These are phyloP conservation scores for Rubus parviflorus DNA, from an alignment of 306 rosid species.

Conservation along the genomic window DNA sequence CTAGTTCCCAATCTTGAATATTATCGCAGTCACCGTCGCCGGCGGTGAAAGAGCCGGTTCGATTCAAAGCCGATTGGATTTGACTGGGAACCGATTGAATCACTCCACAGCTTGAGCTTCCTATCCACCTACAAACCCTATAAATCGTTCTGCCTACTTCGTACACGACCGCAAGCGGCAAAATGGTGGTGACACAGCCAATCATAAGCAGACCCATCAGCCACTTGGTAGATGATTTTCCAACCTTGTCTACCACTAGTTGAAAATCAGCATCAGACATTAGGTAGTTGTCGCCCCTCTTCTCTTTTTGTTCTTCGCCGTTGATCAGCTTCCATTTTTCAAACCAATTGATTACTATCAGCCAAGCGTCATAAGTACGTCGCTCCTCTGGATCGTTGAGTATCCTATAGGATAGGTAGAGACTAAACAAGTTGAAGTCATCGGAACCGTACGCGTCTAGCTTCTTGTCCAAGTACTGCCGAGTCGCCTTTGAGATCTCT, in stretches of 20 bases:
- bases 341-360: not conserved
- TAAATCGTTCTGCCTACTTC: not conserved
- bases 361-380: accelerated
- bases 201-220: not conserved
- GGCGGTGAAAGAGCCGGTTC: not conserved
- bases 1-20: no score
- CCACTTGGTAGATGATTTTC: not conserved
- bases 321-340: not conserved
- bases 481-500: not conserved
- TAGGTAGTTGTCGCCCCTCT: not conserved
- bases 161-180: no score
- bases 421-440: no score
- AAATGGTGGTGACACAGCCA: not conserved
- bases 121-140: not conserved
- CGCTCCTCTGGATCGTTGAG: not conserved
- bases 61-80: not conserved
- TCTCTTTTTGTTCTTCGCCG: not conserved
- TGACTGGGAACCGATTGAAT: not conserved
- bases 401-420: no score
- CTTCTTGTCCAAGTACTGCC: not conserved
- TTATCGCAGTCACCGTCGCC: not conserved
- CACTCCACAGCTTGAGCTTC: not conserved
- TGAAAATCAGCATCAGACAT: not conserved
- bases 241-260: not conserved
- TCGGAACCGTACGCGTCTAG: no score